These are phyloP conservation scores for Phoma herbarum DNA, from an alignment of 2,329 filamentous ascomycete genomes.

Conservation along the genomic window DNA sequence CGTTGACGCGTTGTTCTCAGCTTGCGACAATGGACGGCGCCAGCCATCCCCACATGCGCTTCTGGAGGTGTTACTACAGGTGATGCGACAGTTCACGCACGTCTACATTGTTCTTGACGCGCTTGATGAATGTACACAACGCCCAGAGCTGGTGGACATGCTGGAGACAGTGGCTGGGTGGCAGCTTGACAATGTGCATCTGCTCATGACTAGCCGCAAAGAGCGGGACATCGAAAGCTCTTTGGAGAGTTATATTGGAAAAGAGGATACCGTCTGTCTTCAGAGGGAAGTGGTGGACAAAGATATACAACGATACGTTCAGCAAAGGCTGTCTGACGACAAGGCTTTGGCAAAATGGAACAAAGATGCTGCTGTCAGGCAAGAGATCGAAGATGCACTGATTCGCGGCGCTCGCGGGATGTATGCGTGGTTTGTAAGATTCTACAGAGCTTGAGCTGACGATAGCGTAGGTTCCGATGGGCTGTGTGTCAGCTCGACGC, in stretches of 20 bases:
- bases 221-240: conserved; percentile 41
- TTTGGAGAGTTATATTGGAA: conserved; percentile 23
- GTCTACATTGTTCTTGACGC: conserved; percentile 39
- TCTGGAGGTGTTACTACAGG: conserved; percentile 28
- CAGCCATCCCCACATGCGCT: conserved; percentile 36
- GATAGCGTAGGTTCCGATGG: conserved; percentile 38
- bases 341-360: conserved; percentile 36
- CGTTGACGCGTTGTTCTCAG: conserved; percentile 40
- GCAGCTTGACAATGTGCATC: conserved; percentile 34
- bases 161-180: conserved; percentile 31
- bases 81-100: conserved; percentile 35
- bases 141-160: conserved; percentile 33
- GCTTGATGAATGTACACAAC: conserved; percentile 40
- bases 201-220: conserved; percentile 41
- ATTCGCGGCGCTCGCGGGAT: conserved; percentile 38
- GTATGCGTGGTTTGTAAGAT: conserved; percentile 26
- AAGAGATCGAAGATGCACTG: conserved; percentile 45
- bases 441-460: conserved; percentile 13
- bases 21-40: conserved; percentile 29
- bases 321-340: conserved; percentile 47
- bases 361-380: conserved; percentile 32
- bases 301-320: conserved; percentile 42
- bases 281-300: conserved; percentile 37
- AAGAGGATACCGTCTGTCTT: conserved; percentile 30
- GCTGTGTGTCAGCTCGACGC: conserved; percentile 37